Conservation (phyloP, 139 green algal species). For the Diplosphaera chodatii region DNA sequence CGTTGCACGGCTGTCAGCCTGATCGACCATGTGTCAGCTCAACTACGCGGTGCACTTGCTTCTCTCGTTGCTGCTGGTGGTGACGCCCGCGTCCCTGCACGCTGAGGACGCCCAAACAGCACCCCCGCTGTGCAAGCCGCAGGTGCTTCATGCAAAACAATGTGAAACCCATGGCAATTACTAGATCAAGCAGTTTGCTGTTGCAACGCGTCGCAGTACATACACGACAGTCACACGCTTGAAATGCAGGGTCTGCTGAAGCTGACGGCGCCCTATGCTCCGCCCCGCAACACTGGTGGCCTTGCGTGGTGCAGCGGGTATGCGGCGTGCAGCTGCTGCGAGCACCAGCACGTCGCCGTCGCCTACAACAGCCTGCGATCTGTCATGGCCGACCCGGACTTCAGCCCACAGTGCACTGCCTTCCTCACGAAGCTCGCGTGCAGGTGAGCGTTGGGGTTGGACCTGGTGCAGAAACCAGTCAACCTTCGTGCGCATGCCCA, state of each 20-base stretch:
- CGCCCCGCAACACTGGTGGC: neutral
- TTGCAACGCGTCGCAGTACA: too few species aligned
- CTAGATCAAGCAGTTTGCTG: too few species aligned
- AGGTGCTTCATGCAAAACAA: neutral
- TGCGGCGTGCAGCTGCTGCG: neutral
- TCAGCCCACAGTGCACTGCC: neutral
- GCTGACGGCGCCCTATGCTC: neutral
- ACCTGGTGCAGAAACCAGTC: too few species aligned
- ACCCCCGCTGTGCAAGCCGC: neutral
- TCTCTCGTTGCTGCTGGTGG: neutral
- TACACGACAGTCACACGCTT: too few species aligned
- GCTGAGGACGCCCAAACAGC: neutral
- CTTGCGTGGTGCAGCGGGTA: neutral
- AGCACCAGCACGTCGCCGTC: neutral
- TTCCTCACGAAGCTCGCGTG: neutral
- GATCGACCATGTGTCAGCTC: too few species aligned
- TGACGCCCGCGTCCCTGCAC: neutral
- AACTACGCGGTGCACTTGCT: neutral
- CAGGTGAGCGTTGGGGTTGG: neutral
- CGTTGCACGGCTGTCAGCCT: too few species aligned
- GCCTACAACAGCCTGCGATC: neutral
- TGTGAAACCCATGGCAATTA: too few species aligned
- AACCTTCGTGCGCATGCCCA: too few species aligned
- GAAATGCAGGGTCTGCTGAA: neutral
- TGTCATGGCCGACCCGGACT: neutral